A percentile compares a stretch with the other conserved stretches of the same genome.
Evolutionary conservation across 805 yeast genomes (phyloP).

Genomic region (Saccharomycopsis javanensis): DNA sequence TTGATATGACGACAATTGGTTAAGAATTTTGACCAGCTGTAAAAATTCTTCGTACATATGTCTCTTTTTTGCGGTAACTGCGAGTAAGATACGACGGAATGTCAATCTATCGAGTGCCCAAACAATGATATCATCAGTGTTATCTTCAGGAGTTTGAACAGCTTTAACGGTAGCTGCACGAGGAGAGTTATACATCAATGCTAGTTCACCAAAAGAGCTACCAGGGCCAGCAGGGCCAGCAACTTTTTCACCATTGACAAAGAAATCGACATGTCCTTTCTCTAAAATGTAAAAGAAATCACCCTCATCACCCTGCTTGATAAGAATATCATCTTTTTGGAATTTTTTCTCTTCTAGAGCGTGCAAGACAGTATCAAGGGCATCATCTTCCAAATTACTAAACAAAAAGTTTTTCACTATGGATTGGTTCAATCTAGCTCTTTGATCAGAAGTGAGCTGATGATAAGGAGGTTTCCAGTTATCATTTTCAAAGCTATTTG

Average conservation of each 20-base stretch:
- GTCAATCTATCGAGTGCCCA: constrained; percentile 95
- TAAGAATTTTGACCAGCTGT: constrained; percentile 75
- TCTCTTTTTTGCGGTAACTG: constrained; percentile 85
- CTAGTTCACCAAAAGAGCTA: constrained; percentile 91
- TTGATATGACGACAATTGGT: constrained; percentile 60
- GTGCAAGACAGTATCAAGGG: constrained; percentile 65
- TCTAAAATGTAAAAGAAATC: constrained; percentile 86
- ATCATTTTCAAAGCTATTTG: constrained; percentile 54
- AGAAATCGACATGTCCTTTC: constrained; percentile 72
- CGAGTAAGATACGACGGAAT: constrained; percentile 82
- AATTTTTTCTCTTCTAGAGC: constrained; percentile 73
- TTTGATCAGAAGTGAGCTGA: constrained; percentile 52
- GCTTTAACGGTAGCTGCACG: constrained; percentile 93
- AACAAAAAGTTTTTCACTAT: constrained; percentile 80
- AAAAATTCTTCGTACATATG: constrained; percentile 82
- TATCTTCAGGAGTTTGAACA: constrained; percentile 10
- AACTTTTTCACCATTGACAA: constrained; percentile 55
- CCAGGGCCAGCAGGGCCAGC: constrained; percentile 67
- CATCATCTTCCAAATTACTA: constrained; percentile 63
- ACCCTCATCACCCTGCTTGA: constrained; percentile 90
- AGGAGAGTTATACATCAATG: constrained; percentile 94
- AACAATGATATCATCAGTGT: constrained; percentile 50
- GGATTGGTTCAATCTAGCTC: constrained; percentile 55
- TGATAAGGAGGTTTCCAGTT: constrained; percentile 68
- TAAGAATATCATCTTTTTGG: constrained; percentile 52